These are phyloP conservation scores for Suhomyces maxii DNA, from an alignment of 1,139 yeast genomes.

Conservation along the genomic window DNA sequence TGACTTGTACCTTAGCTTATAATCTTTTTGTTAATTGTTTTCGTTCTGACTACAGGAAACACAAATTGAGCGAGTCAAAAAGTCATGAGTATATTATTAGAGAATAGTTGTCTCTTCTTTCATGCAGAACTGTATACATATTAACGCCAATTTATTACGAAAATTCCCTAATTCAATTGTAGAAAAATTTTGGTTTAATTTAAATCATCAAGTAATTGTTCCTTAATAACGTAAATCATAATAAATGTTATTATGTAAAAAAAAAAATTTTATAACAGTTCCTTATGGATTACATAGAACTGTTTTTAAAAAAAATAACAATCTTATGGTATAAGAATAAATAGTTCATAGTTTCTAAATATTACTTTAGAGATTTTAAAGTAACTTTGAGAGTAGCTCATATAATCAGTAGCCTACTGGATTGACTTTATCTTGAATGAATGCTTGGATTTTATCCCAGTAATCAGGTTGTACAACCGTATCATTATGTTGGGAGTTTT, in stretches of 20 bases:
- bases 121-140: conserved; percentile 11
- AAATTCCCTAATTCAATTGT: neutral
- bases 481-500: conserved; percentile 73
- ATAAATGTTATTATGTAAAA: no score
- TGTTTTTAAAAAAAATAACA: no score
- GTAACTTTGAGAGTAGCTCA: no score
- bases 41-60: conserved; percentile 7
- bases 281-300: no score
- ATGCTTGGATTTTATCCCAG: conserved; percentile 67
- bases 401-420: conserved; percentile 35
- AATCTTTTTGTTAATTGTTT: neutral
- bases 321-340: no score
- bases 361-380: no score
- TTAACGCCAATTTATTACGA: conserved; percentile 9
- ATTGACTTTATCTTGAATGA: conserved; percentile 45
- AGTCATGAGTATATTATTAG: conserved; percentile 6
- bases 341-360: no score
- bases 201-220: no score
- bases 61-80: conserved; percentile 5
- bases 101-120: conserved; percentile 3
- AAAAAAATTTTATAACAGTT: no score
- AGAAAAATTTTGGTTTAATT: no score
- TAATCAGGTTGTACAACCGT: conserved; percentile 71
- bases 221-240: no score
- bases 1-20: neutral